Evolutionary conservation across 768 basidiomycete species (phyloP).

Genomic region (Atractiella rhizophila): DNA sequence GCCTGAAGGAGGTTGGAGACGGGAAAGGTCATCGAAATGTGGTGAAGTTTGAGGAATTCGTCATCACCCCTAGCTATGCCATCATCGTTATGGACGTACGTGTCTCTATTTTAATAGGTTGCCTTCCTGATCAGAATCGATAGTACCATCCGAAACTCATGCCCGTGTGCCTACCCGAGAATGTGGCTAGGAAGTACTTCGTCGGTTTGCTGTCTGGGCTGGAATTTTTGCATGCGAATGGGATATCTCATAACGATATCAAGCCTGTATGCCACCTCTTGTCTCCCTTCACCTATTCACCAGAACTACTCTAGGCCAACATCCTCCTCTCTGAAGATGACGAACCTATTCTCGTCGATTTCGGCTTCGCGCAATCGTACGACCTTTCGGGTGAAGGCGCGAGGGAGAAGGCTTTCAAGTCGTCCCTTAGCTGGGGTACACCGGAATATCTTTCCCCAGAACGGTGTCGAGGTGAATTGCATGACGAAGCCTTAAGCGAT

Average conservation of each 20-base stretch:
- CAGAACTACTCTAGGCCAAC: slow-evolving; percentile 51
- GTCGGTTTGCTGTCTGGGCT: slow-evolving; percentile 53
- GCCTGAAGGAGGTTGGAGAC: slow-evolving; percentile 54
- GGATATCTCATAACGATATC: slow-evolving; percentile 80
- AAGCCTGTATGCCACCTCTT: slow-evolving; percentile 32
- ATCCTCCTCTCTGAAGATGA: slow-evolving; percentile 56
- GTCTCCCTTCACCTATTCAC: background rate
- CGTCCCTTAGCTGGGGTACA: slow-evolving; percentile 26
- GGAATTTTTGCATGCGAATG: slow-evolving; percentile 46
- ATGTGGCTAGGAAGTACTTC: slow-evolving; percentile 56
- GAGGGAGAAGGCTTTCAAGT: slow-evolving; percentile 10
- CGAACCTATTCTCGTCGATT: slow-evolving; percentile 62
- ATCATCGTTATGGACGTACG: slow-evolving; percentile 3
- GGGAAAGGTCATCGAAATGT: slow-evolving; percentile 78
- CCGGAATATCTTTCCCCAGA: slow-evolving; percentile 74
- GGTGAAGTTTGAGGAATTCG: slow-evolving; percentile 69
- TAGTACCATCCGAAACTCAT: slow-evolving; percentile 59
- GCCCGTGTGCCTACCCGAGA: slow-evolving; percentile 64
- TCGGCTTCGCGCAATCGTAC: slow-evolving; percentile 82
- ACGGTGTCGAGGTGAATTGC: slow-evolving; percentile 58
- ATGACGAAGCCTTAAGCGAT: slow-evolving; percentile 78
- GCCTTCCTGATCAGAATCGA: slow-evolving; percentile 32
- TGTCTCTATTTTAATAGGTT: background rate
- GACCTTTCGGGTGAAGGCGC: slow-evolving; percentile 4
- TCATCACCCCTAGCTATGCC: slow-evolving; percentile 13